Conservation (phyloP, 2,329 filamentous ascomycete species). For the Seiridium unicorne region DNA sequence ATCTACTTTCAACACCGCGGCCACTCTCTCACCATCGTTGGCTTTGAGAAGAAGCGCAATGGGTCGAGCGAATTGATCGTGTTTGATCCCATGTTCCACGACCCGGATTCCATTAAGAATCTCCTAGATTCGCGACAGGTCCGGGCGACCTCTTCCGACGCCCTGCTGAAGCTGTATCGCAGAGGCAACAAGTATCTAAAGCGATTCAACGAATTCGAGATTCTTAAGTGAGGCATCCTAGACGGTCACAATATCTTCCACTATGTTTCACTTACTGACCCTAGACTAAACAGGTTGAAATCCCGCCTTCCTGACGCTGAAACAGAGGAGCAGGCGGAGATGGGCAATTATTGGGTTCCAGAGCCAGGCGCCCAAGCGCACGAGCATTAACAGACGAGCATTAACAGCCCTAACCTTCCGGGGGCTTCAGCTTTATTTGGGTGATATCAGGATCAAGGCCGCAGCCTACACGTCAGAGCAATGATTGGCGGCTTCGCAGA, state of each 20-base stretch:
- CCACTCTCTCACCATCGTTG: conserved; percentile 88
- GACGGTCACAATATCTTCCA: not conserved
- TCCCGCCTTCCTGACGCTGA: not conserved
- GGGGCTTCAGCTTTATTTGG: no score
- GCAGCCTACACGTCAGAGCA: no score
- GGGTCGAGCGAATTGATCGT: conserved; percentile 72
- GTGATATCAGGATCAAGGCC: no score
- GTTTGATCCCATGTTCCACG: conserved; percentile 83
- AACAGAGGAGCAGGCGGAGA: not conserved
- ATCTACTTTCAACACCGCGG: conserved; percentile 89
- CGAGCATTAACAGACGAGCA: no score
- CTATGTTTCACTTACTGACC: not conserved
- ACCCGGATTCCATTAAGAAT: conserved; percentile 61
- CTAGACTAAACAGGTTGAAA: not conserved
- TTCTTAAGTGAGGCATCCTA: conserved; percentile 60
- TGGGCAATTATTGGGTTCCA: not conserved
- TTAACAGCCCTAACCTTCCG: no score
- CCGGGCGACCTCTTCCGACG: conserved; percentile 43
- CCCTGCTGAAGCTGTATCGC: conserved; percentile 70
- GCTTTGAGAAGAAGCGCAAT: conserved; percentile 68
- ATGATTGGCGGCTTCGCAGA: no score
- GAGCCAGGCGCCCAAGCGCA: no score
- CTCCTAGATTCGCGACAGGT: conserved; percentile 47
- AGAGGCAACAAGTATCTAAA: conserved; percentile 65
- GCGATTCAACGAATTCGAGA: conserved; percentile 75